These are phyloP conservation scores for Neotropicomus parvogracilis DNA, from an alignment of 1,284 basidiomycete species.

Conservation along the genomic window DNA sequence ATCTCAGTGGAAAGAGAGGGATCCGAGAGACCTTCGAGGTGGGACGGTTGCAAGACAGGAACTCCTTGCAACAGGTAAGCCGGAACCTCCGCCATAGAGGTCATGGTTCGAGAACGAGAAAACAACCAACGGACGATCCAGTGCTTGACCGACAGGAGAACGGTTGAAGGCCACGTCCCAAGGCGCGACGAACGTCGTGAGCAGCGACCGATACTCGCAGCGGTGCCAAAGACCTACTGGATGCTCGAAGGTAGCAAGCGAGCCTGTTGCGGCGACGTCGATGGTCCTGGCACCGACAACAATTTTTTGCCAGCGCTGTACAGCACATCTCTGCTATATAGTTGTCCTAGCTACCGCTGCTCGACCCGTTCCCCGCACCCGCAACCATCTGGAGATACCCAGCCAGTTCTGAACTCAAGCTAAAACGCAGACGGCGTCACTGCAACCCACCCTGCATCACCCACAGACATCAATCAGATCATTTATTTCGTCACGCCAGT, in stretches of 20 bases:
- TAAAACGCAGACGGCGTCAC: not conserved
- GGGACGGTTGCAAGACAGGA: slow-evolving; percentile 65
- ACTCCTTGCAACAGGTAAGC: slow-evolving; percentile 65
- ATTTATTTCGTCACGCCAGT: slow-evolving; percentile 6
- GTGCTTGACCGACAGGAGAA: slow-evolving; percentile 17
- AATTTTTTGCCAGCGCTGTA: slow-evolving; percentile 24
- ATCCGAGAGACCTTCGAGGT: slow-evolving; percentile 67
- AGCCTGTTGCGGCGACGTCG: slow-evolving; percentile 20
- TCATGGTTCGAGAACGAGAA: slow-evolving; percentile 42
- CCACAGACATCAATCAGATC: slow-evolving; percentile 14
- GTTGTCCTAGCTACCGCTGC: slow-evolving; percentile 18
- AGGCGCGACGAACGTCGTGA: slow-evolving; percentile 22
- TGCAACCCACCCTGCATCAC: too few species aligned
- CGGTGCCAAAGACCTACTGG: slow-evolving; percentile 20
- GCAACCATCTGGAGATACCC: not conserved
- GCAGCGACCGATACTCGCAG: slow-evolving; percentile 17
- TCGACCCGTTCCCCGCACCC: not conserved
- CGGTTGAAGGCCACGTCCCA: slow-evolving; percentile 16
- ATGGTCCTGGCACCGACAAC: slow-evolving; percentile 18
- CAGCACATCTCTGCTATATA: slow-evolving; percentile 10
- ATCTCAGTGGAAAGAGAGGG: slow-evolving; percentile 75
- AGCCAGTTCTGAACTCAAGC: not conserved
- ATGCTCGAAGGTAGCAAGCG: slow-evolving; percentile 22
- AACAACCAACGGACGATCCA: slow-evolving; percentile 17
- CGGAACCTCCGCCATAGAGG: slow-evolving; percentile 65